A percentile compares a stretch with the other conserved stretches of the same genome.
Evolutionary conservation across 768 basidiomycete species (phyloP).

Genomic region (Lactifluus volemus): DNA sequence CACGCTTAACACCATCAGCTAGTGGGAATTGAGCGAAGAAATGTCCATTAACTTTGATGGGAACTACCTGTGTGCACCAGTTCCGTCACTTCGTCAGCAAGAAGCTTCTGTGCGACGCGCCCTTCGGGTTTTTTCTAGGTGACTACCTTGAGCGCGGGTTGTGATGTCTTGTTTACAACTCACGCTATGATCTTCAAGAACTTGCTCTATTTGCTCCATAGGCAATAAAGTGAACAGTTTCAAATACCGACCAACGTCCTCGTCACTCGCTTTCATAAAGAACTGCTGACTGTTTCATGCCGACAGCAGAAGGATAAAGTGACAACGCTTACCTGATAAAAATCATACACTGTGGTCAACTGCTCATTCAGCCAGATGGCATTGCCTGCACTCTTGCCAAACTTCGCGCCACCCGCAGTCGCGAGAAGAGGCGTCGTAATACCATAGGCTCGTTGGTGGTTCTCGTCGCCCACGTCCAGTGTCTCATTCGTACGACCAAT

Average conservation of each 20-base stretch:
- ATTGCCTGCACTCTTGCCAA: conserved; percentile 95
- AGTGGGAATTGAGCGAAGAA: neutral
- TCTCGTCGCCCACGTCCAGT: conserved; percentile 3
- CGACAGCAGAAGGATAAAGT: neutral
- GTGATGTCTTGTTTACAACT: neutral
- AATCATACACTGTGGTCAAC: conserved; percentile 82
- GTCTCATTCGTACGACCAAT: conserved; percentile 48
- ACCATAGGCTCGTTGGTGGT: conserved; percentile 50
- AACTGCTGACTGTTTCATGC: conserved; percentile 45
- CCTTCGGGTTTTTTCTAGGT: conserved; percentile 29
- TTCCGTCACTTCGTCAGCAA: conserved; percentile 52
- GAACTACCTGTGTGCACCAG: conserved; percentile 47
- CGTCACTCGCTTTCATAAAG: conserved; percentile 53
- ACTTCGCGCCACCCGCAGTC: conserved; percentile 84
- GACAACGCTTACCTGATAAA: conserved; percentile 69
- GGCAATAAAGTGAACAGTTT: conserved; percentile 19
- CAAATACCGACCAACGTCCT: conserved; percentile 17
- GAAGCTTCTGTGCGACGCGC: conserved; percentile 40
- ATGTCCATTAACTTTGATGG: neutral
- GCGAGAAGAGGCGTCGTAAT: conserved; percentile 93
- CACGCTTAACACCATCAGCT: conserved; percentile 35
- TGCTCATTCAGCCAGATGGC: conserved; percentile 81
- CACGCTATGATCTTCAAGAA: conserved; percentile 14
- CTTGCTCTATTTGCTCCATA: conserved; percentile 8
- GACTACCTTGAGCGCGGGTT: neutral